phyloP scores from a whole-genome alignment of 2,329 filamentous ascomycete species.

The Aspergillus aculeatus region DNA sequence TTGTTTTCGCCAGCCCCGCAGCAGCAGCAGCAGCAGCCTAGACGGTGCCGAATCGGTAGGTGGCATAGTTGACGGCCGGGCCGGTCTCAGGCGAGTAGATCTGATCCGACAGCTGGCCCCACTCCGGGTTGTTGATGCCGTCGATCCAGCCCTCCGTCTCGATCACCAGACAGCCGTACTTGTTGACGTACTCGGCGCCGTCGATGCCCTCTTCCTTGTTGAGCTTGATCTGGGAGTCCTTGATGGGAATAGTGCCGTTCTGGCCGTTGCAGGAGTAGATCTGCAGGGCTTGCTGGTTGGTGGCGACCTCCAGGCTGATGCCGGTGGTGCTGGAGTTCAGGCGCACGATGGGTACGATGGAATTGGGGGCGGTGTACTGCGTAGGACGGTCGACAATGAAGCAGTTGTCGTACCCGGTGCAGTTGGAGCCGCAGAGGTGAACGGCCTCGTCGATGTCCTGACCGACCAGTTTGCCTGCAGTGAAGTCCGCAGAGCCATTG shows the following conservation, averaged over 20 bases:
- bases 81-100: slow-evolving; percentile 42
- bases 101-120: slow-evolving; percentile 60
- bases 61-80: slow-evolving; percentile 45
- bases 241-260: slow-evolving; percentile 60
- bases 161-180: slow-evolving; percentile 85
- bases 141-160: slow-evolving; percentile 95
- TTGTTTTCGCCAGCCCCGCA: background rate
- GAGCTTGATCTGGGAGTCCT: slow-evolving; percentile 45
- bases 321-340: slow-evolving; percentile 69
- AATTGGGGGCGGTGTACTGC: slow-evolving; percentile 32
- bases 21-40: slow-evolving; percentile 17
- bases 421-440: slow-evolving; percentile 76
- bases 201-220: slow-evolving; percentile 58
- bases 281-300: slow-evolving; percentile 84
- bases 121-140: slow-evolving; percentile 86
- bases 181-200: slow-evolving; percentile 45
- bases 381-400: slow-evolving; percentile 48
- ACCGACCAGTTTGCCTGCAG: slow-evolving; percentile 74
- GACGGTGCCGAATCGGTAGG: slow-evolving; percentile 45
- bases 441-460: slow-evolving; percentile 62
- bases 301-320: slow-evolving; percentile 76
- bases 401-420: slow-evolving; percentile 75
- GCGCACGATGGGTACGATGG: slow-evolving; percentile 54
- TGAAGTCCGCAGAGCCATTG: slow-evolving; percentile 60
- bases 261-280: slow-evolving; percentile 79